phyloP scores from a whole-genome alignment of 495 filamentous ascomycete species.

The Podospora didyma region DNA sequence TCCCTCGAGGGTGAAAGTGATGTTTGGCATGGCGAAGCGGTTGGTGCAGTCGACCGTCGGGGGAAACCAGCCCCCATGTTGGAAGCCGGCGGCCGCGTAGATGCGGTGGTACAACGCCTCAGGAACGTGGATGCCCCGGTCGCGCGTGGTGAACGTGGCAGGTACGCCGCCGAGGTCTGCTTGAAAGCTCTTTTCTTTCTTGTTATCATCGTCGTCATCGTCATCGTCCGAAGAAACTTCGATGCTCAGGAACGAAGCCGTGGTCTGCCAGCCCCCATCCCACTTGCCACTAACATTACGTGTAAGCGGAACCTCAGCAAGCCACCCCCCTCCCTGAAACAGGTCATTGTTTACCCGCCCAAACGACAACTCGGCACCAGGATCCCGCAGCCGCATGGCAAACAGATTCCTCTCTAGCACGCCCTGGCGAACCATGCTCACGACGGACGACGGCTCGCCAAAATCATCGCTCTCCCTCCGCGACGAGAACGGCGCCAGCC shows the following conservation, averaged over 20 bases:
- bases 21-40: too few species aligned
- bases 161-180: not conserved
- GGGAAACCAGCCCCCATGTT: too few species aligned
- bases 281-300: too few species aligned
- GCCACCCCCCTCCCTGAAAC: not conserved
- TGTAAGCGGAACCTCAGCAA: too few species aligned
- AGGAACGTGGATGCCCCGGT: not conserved
- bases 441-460: not conserved
- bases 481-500: constrained; percentile 1
- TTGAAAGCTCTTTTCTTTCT: not conserved
- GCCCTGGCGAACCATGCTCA: not conserved
- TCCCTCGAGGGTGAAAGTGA: too few species aligned
- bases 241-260: too few species aligned
- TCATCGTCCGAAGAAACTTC: too few species aligned
- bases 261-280: too few species aligned
- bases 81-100: too few species aligned
- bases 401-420: not conserved
- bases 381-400: not conserved
- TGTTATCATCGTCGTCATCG: too few species aligned
- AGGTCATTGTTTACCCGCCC: not conserved
- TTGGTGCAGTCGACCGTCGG: too few species aligned
- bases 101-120: not conserved
- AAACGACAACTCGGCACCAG: not conserved
- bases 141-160: not conserved
- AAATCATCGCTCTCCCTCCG: not conserved